Conservation (phyloP, 345 rosid species). For the Jatropha curcas region DNA sequence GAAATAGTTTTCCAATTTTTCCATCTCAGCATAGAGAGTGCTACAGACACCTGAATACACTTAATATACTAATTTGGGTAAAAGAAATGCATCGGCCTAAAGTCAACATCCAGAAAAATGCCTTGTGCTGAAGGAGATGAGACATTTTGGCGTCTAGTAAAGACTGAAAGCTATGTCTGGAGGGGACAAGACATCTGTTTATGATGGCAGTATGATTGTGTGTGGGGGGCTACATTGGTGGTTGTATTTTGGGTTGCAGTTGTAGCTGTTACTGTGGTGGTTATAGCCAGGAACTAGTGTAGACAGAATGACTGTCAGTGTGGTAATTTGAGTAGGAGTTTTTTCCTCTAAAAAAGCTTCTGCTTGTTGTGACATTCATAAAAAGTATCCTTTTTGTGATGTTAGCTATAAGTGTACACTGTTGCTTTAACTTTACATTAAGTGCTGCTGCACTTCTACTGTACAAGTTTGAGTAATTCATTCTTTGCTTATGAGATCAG, state of each 20-base stretch:
- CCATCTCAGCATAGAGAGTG: background rate
- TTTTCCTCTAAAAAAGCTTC: too few relatives aligned
- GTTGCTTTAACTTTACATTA: too few relatives aligned
- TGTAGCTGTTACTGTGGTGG: background rate
- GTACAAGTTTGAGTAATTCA: background rate
- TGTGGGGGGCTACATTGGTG: background rate
- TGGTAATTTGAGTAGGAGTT: too few relatives aligned
- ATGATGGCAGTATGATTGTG: background rate
- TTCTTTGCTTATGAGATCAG: background rate
- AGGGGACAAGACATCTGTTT: background rate
- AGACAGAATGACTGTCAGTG: background rate
- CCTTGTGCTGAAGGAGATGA: background rate
- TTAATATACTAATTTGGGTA: background rate
- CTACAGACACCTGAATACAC: background rate
- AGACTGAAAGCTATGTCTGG: too few relatives aligned
- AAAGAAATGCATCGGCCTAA: too few relatives aligned
- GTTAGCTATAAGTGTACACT: background rate
- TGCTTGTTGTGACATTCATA: too few relatives aligned
- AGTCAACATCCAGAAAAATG: too few relatives aligned
- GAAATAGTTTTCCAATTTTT: too few relatives aligned
- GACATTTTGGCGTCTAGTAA: too few relatives aligned
- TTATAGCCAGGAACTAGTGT: background rate
- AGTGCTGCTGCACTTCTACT: too few relatives aligned
- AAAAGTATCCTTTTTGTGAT: background rate
- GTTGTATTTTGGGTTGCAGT: background rate